These are phyloP conservation scores for Calocera cornea DNA, from an alignment of 768 basidiomycete genomes.

Conservation along the genomic window DNA sequence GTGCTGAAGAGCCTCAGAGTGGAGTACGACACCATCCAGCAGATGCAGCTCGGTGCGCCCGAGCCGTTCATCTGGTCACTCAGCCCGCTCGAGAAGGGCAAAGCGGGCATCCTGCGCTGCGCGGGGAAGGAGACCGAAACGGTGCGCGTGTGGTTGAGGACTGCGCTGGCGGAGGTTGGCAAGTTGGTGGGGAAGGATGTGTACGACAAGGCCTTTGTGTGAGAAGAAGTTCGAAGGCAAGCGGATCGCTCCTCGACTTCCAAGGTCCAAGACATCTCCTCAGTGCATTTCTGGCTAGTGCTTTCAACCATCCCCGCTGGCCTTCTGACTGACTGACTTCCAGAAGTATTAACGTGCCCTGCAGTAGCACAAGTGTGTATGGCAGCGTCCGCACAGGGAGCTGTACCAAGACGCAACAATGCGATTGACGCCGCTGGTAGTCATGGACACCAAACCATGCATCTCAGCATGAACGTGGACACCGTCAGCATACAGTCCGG, in stretches of 20 bases:
- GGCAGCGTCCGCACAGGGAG: too few species aligned
- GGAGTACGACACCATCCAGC: constrained; percentile 40
- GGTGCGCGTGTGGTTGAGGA: constrained; percentile 56
- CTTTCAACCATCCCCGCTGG: too few species aligned
- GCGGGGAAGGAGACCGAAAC: constrained; percentile 66
- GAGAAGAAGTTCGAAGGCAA: background rate
- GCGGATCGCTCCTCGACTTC: too few species aligned
- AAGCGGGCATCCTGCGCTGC: constrained; percentile 45
- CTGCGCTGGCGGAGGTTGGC: constrained; percentile 39
- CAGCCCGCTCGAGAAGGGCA: constrained; percentile 39
- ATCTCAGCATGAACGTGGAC: too few species aligned
- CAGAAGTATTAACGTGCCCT: background rate
- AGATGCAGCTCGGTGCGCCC: constrained; percentile 45
- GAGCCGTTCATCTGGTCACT: constrained; percentile 70
- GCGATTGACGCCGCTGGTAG: background rate
- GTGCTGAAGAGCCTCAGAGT: constrained; percentile 37
- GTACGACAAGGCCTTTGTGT: constrained; percentile 45
- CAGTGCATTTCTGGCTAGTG: too few species aligned
- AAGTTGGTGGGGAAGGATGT: constrained; percentile 47
- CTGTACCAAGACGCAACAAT: too few species aligned
- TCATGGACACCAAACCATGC: too few species aligned
- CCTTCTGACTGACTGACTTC: background rate
- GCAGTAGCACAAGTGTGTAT: background rate
- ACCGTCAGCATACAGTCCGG: too few species aligned
- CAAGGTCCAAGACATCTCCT: too few species aligned